Base-by-base conservation (phyloP, 2,329 filamentous ascomycete genomes). In the Zasmidium angulare region DNA sequence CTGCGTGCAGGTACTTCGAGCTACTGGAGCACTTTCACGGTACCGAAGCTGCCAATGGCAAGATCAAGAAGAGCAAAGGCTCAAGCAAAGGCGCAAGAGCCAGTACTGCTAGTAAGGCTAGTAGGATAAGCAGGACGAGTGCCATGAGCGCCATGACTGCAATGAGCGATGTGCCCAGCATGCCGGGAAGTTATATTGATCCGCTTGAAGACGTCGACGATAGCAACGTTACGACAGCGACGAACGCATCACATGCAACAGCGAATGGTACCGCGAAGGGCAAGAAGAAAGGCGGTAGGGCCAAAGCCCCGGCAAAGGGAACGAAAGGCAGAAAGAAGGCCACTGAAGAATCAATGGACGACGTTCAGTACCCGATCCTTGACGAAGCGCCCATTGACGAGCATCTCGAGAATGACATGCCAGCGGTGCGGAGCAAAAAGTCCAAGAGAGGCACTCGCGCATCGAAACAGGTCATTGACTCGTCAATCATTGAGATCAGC, bases 1-100 rank as follows among this genome's bases (percentile, higher is more conserved):
- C 91, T 0, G 82, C 88, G 22, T 99, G 95, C 72, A 82, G 86
- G 14, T 98, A 96, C 78, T 98, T 98, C 71, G 76, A 80, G 1
- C 83, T 96, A 24, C 81, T 84, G 23, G 84, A 80, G 66, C 74
- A 63, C 11, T 69, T 81, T 52, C 63, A 69, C 36, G 64, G 66
- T 19, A 47, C 55, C 24, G 63, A 63, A 14, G 59, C 61, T 12
- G 50, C 55, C 19, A 64, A 60, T 50, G 63, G 59, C 3, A 63
- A 61, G 46, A 52, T 56, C 53, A 66, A 77, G 74, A 66, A 70
- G 71, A 59, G 68, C 66, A 66, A 68, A 55, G 63, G 47, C n/a
- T 64, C 63, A 40, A 60, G 61, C 17, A 68, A 67, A 58, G 53
- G 50, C 19, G 59, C 52, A 9, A 43, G 69, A 51, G 50, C 60